phyloP scores from a whole-genome alignment of 2,329 filamentous ascomycete species.

The Nemania sp. region DNA sequence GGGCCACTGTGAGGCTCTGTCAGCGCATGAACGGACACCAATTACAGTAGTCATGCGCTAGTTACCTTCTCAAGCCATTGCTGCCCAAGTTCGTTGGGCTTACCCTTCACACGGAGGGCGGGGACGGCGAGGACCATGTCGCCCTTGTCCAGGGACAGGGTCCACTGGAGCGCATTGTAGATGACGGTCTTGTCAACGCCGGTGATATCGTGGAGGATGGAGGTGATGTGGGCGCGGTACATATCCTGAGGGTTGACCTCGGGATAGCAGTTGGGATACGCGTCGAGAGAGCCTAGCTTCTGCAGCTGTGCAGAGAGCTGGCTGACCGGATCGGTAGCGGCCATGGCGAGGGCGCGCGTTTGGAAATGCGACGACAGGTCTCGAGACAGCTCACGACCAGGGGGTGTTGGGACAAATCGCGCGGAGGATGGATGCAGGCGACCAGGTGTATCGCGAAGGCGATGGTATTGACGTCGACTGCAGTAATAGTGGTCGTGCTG shows the following conservation, averaged over 20 bases:
- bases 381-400: not conserved
- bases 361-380: not conserved
- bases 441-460: not conserved
- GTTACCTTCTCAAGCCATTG: constrained; percentile 65
- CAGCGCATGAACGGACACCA: constrained; percentile 8
- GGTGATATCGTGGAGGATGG: constrained; percentile 68
- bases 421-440: not conserved
- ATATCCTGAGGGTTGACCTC: constrained; percentile 76
- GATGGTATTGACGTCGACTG: not conserved
- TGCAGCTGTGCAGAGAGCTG: constrained; percentile 32
- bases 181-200: constrained; percentile 72
- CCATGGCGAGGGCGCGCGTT: constrained; percentile 27
- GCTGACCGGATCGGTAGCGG: constrained; percentile 27
- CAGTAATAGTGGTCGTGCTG: not conserved
- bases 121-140: constrained; percentile 79
- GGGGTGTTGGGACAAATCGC: not conserved
- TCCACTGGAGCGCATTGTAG: constrained; percentile 78
- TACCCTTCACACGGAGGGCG: constrained; percentile 77
- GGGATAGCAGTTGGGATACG: constrained; percentile 63
- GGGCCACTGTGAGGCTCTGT: constrained; percentile 50
- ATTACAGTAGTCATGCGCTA: too few species aligned
- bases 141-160: constrained; percentile 76
- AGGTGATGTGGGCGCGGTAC: constrained; percentile 76
- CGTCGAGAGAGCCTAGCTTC: constrained; percentile 37
- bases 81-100: constrained; percentile 62